Evolutionary conservation across 331 rosid genomes (phyloP).

Genomic region (Rhamnella rubrinervis): DNA sequence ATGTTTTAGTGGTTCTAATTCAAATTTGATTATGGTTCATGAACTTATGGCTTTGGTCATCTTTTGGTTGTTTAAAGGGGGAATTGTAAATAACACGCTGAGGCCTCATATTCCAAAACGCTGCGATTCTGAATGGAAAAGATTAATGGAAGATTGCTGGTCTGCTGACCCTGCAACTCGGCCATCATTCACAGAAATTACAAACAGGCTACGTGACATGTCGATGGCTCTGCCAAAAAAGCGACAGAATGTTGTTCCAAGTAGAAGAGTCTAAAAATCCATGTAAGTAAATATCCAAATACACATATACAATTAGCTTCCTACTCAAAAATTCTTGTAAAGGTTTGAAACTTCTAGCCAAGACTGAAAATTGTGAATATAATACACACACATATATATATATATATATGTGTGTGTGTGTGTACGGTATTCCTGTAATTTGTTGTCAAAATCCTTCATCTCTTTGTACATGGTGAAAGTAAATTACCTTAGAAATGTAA

Average conservation of each 20-base stretch:
- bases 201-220: conserved; percentile 70
- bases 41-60: conserved; percentile 11
- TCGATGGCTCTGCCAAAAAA: conserved; percentile 54
- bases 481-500: too few species aligned
- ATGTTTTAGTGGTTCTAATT: not conserved
- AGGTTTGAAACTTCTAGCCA: conserved; percentile 7
- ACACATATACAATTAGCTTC: conserved; percentile 14
- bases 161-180: conserved; percentile 69
- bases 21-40: not conserved
- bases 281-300: conserved; percentile 28
- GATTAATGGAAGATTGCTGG: conserved; percentile 91
- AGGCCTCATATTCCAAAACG: conserved; percentile 88
- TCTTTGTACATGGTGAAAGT: too few species aligned
- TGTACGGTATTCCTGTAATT: not conserved
- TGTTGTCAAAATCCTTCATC: not conserved
- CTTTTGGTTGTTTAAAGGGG: conserved; percentile 47
- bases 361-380: conserved; percentile 24
- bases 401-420: too few species aligned
- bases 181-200: conserved; percentile 76
- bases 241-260: conserved; percentile 29
- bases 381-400: too few species aligned
- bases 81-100: conserved; percentile 81
- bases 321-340: conserved; percentile 20
- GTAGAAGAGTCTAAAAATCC: conserved; percentile 24
- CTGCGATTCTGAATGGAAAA: conserved; percentile 82